Evolutionary conservation across 305 asterid species (phyloP).

Genomic region (Fraxinus paxiana): DNA sequence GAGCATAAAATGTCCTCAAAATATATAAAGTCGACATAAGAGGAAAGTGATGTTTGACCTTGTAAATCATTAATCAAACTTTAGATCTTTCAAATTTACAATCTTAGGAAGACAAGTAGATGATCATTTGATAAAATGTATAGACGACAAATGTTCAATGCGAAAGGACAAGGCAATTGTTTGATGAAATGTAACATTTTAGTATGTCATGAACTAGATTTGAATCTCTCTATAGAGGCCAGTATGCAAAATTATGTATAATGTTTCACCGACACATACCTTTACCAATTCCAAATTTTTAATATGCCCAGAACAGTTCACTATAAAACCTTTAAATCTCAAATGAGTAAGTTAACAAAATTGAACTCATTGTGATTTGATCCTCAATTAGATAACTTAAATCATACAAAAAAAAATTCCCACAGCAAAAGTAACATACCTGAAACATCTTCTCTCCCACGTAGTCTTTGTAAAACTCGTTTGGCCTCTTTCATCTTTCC

Average conservation of each 20-base stretch:
- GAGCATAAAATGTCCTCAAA: neutral
- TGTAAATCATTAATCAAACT: neutral
- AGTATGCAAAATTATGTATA: neutral
- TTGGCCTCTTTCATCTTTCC: slow-evolving; percentile 81
- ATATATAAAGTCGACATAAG: neutral
- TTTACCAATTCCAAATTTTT: neutral
- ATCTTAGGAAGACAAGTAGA: neutral
- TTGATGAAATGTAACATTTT: neutral
- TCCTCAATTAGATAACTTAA: neutral
- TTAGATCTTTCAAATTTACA: neutral
- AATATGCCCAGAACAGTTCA: neutral
- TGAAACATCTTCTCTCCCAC: slow-evolving; percentile 80
- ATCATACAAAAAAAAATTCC: neutral
- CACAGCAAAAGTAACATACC: slow-evolving; percentile 32
- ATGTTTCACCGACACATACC: neutral
- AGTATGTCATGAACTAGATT: neutral
- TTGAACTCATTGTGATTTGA: neutral
- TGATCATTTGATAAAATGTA: neutral
- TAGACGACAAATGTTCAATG: neutral
- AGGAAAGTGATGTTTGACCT: neutral
- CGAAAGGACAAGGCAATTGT: neutral
- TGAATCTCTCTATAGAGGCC: neutral
- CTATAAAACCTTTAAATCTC: neutral
- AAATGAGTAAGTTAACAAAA: neutral
- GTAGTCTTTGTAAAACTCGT: slow-evolving; percentile 62